A percentile compares a stretch with the other conserved stretches of the same genome.
These are phyloP conservation scores for Pseudisothecium myosuroides DNA, from an alignment of 225 moss, liverwort and hornwort genomes.

Conservation along the genomic window DNA sequence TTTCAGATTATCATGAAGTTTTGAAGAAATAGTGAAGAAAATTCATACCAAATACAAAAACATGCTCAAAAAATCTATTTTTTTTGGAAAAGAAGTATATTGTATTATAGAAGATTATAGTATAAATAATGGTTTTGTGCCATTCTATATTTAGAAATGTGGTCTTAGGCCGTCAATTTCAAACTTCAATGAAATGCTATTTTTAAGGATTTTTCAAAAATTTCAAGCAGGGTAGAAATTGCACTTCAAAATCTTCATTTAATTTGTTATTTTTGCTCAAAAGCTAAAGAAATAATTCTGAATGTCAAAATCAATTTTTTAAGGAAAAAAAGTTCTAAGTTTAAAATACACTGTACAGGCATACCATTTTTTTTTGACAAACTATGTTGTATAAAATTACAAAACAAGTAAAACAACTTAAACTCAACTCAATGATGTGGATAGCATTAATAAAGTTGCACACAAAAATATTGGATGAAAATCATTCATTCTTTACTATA, in stretches of 20 bases:
- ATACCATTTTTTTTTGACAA: neutral
- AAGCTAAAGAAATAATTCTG: neutral
- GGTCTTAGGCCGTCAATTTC: neutral
- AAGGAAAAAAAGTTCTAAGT: fast-evolving
- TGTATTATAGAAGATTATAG: no score
- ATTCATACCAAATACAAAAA: neutral
- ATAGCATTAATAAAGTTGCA: neutral
- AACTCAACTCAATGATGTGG: neutral
- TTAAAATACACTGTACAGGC: fast-evolving
- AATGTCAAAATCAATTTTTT: neutral
- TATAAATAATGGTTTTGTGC: fast-evolving
- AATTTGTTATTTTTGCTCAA: neutral
- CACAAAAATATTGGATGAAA: neutral
- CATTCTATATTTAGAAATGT: no score
- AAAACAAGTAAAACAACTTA: neutral
- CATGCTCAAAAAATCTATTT: no score
- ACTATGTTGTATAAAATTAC: fast-evolving
- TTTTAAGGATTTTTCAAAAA: neutral
- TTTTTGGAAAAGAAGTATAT: no score
- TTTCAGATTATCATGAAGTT: neutral
- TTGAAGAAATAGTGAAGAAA: neutral
- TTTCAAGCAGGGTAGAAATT: fast-evolving
- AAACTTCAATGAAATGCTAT: neutral
- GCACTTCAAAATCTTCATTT: neutral
- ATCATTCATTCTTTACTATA: neutral